Conservation (phyloP, 2,329 filamentous ascomycete genomes). For the Ophiostoma pallidulum region DNA sequence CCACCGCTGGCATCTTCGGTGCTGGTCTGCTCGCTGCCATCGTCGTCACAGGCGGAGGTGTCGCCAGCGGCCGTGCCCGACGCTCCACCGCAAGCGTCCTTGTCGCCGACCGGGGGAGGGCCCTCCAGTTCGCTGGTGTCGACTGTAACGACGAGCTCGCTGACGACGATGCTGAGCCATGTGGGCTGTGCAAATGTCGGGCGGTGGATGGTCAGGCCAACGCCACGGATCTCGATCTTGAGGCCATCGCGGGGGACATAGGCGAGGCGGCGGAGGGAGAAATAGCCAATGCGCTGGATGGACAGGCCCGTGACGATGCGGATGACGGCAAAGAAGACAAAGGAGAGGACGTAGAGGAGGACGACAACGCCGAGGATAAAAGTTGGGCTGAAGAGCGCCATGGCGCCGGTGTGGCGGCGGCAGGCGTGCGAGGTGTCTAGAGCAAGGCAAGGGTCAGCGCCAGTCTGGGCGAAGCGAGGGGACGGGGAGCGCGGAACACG, state of each 20-base stretch:
- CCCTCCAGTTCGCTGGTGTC: conserved; percentile 60
- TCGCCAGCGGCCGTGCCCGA: background rate
- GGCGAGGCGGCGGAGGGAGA: conserved; percentile 81
- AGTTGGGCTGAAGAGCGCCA: conserved; percentile 63
- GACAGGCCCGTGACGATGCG: conserved; percentile 90
- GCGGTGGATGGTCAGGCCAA: conserved; percentile 80
- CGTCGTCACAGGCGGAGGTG: background rate
- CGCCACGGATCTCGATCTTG: conserved; percentile 77
- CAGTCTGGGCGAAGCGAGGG: background rate
- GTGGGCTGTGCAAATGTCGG: conserved; percentile 96
- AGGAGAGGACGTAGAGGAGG: conserved; percentile 80
- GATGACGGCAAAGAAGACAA: conserved; percentile 85
- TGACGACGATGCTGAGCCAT: conserved; percentile 84
- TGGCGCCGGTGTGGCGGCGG: conserved; percentile 24
- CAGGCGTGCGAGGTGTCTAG: background rate
- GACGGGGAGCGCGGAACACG: too few relatives aligned
- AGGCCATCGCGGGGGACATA: conserved; percentile 85
- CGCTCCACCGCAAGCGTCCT: conserved; percentile 19
- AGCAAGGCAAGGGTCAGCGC: background rate
- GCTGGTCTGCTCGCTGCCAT: background rate
- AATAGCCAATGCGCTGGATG: conserved; percentile 88
- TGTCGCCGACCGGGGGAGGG: conserved; percentile 30
- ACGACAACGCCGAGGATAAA: conserved; percentile 81
- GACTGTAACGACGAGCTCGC: conserved; percentile 74
- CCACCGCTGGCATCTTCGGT: background rate